A percentile compares a stretch with the other conserved stretches of the same genome.
Conservation (phyloP, 345 rosid genomes). For the Ricinus communis region DNA sequence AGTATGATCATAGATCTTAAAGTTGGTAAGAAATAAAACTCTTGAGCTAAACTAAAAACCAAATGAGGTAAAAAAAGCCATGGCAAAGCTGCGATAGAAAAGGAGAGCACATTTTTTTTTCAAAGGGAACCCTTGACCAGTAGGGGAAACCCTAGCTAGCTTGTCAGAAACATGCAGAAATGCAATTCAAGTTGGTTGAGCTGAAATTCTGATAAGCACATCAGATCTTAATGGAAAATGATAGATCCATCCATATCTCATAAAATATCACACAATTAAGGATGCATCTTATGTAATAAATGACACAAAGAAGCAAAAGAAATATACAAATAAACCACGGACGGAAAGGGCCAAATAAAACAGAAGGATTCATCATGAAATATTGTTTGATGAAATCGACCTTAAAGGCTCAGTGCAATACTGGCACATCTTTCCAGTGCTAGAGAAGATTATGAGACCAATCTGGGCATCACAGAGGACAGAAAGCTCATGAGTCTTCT, state of each 20-base stretch:
- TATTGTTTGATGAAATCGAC: no score
- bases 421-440: constrained; percentile 46
- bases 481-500: constrained; percentile 49
- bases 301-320: no score
- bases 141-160: constrained; percentile 22
- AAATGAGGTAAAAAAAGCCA: no score
- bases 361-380: no score
- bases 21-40: not conserved
- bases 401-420: constrained; percentile 40
- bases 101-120: not conserved
- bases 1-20: not conserved
- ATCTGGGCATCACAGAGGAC: constrained; percentile 52
- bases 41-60: not conserved
- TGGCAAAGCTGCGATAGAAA: not conserved
- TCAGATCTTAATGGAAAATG: not conserved
- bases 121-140: not conserved
- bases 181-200: not conserved
- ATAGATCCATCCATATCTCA: not conserved
- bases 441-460: constrained; percentile 49
- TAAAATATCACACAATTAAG: no score
- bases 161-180: constrained; percentile 15
- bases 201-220: not conserved
- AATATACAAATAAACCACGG: no score
- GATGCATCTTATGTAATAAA: no score
- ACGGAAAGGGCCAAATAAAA: no score